Evolutionary conservation across 2,329 filamentous ascomycete species (phyloP).

Genomic region (Magnaporthiopsis rhizophila): DNA sequence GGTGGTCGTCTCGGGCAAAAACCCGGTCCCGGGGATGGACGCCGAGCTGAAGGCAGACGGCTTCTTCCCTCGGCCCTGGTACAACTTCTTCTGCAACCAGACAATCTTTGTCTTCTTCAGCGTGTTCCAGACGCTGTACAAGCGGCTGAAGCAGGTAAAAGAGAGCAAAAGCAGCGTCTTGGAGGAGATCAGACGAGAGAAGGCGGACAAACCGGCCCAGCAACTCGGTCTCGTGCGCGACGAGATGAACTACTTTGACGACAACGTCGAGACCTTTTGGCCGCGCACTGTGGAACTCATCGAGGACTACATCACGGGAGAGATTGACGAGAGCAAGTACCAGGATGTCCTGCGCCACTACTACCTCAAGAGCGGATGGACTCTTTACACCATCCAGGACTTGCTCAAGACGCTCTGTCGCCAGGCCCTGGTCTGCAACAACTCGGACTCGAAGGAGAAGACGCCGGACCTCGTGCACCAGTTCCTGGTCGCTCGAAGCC

Average conservation of each 20-base stretch:
- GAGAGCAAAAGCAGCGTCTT: conserved; percentile 65
- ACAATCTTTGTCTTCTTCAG: conserved; percentile 93
- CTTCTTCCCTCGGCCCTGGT: conserved; percentile 70
- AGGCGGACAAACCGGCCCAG: conserved; percentile 69
- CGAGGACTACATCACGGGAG: conserved; percentile 75
- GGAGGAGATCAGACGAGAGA: conserved; percentile 65
- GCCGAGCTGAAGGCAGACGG: conserved; percentile 67
- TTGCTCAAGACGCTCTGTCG: conserved; percentile 75
- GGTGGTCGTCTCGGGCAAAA: conserved; percentile 45
- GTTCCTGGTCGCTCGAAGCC: conserved; percentile 73
- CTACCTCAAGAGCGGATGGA: conserved; percentile 87
- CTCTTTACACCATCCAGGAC: conserved; percentile 87
- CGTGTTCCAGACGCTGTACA: conserved; percentile 86
- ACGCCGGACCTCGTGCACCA: conserved; percentile 83
- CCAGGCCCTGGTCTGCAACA: conserved; percentile 75
- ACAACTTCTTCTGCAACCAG: conserved; percentile 87
- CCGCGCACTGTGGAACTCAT: conserved; percentile 76
- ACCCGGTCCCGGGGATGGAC: conserved; percentile 47
- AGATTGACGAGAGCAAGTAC: conserved; percentile 73
- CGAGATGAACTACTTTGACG: conserved; percentile 66
- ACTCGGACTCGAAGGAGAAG: conserved; percentile 83
- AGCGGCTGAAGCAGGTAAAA: conserved; percentile 77
- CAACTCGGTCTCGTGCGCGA: conserved; percentile 80
- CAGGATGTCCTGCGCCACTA: conserved; percentile 88
- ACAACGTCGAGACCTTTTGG: conserved; percentile 66